A percentile compares a stretch with the other conserved stretches of the same genome.
These are phyloP conservation scores for Russula sp. DNA, from an alignment of 768 basidiomycete species.

Conservation along the genomic window DNA sequence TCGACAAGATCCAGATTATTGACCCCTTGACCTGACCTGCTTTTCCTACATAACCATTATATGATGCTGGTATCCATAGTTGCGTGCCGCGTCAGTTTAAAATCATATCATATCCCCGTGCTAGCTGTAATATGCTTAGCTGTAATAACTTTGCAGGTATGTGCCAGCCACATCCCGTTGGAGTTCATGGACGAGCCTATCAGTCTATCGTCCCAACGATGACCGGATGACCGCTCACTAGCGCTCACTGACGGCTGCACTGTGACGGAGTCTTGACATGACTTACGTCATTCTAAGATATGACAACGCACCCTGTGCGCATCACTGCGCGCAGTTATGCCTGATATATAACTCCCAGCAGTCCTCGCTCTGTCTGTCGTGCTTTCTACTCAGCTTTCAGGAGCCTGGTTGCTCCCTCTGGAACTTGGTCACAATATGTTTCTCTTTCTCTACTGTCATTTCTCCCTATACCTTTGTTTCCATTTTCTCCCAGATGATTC, in stretches of 20 bases:
- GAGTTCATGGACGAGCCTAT: no score
- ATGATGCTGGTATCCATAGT: slow-evolving; percentile 19
- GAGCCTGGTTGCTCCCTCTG: slow-evolving; percentile 29
- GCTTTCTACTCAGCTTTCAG: slow-evolving; percentile 7
- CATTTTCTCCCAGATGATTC: slow-evolving; percentile 7
- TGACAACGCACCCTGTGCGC: slow-evolving; percentile 4
- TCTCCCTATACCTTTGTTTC: not conserved
- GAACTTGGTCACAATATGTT: slow-evolving; percentile 12
- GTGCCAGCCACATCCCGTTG: no score
- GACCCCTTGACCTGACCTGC: not conserved
- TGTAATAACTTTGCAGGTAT: no score
- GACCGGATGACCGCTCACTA: no score
- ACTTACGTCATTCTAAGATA: not conserved
- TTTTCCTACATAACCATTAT: not conserved
- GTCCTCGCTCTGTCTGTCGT: not conserved
- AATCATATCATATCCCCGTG: not conserved
- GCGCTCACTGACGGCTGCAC: no score
- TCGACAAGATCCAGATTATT: not conserved
- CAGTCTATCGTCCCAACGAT: no score
- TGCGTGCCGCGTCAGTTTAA: not conserved
- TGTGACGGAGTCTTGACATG: not conserved
- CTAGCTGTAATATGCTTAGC: no score
- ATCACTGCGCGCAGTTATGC: slow-evolving; percentile 1
- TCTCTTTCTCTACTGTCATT: slow-evolving; percentile 21
- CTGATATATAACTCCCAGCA: slow-evolving; percentile 10